Evolutionary conservation across 2,329 filamentous ascomycete species (phyloP).

Genomic region (Trichoderma koningii): DNA sequence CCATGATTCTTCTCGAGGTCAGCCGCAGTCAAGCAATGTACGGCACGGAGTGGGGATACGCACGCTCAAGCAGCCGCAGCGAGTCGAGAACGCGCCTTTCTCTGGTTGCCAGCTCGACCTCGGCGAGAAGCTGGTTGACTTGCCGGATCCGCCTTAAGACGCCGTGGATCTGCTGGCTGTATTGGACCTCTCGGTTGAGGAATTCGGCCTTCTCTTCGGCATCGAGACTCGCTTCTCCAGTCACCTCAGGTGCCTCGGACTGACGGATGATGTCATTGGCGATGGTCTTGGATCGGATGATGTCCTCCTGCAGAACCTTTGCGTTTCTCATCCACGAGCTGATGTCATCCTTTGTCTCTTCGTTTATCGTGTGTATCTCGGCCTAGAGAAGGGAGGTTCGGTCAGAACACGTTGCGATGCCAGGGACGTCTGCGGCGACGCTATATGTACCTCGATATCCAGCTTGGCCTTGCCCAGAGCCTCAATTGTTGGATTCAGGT

Average conservation of each 20-base stretch:
- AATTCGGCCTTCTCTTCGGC: slow-evolving; percentile 59
- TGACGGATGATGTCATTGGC: slow-evolving; percentile 80
- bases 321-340: slow-evolving; percentile 85
- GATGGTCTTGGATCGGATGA: slow-evolving; percentile 74
- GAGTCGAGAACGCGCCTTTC: slow-evolving; percentile 60
- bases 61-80: slow-evolving; percentile 58
- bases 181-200: slow-evolving; percentile 58
- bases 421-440: not conserved
- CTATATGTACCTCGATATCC: slow-evolving; percentile 44
- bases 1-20: slow-evolving; percentile 52
- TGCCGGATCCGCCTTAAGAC: slow-evolving; percentile 55
- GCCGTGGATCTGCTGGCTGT: slow-evolving; percentile 58
- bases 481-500: slow-evolving; percentile 45
- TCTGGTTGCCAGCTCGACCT: slow-evolving; percentile 60
- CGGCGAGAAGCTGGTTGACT: slow-evolving; percentile 62
- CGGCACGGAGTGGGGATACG: slow-evolving; percentile 29
- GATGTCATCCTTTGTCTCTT: slow-evolving; percentile 75
- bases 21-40: slow-evolving; percentile 22
- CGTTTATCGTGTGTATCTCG: slow-evolving; percentile 75
- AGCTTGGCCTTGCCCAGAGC: slow-evolving; percentile 42
- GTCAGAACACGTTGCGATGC: not conserved
- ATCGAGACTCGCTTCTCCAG: slow-evolving; percentile 55
- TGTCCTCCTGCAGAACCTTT: slow-evolving; percentile 81
- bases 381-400: slow-evolving; percentile 35
- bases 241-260: slow-evolving; percentile 64